Evolutionary conservation across 176 grass and related monocot genomes (phyloP).

Genomic region (Aegilops longissima): DNA sequence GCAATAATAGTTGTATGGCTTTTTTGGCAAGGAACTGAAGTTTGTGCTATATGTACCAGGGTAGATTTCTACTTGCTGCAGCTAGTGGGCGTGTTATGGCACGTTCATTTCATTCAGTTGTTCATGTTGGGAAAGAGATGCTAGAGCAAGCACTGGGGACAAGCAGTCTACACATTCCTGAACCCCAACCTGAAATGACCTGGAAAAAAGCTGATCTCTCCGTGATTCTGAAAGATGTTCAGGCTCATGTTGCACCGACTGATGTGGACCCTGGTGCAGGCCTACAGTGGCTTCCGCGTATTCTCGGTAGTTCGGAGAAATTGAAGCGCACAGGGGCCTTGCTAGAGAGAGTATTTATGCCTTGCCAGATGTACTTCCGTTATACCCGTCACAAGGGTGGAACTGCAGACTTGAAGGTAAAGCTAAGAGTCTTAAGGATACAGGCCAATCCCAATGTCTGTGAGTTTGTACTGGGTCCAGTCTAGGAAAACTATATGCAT

Average conservation of each 20-base stretch:
- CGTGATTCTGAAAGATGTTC: conserved; percentile 95
- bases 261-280: conserved; percentile 99
- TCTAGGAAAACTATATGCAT: conserved; percentile 25
- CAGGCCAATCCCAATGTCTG: neutral
- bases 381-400: conserved; percentile 97
- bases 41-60: conserved; percentile 51
- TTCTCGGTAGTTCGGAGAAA: conserved; percentile 80
- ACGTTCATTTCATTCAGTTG: conserved; percentile 92
- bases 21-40: conserved; percentile 28
- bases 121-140: conserved; percentile 97
- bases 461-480: conserved; percentile 9
- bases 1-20: neutral
- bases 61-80: conserved; percentile 96
- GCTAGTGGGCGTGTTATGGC: conserved; percentile 90
- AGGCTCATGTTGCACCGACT: conserved; percentile 99
- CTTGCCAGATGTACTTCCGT: conserved; percentile 96
- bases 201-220: conserved; percentile 79
- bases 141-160: conserved; percentile 84
- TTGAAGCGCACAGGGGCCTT: conserved; percentile 89
- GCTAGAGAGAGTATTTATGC: conserved; percentile 98
- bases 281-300: conserved; percentile 91
- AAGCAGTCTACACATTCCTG: conserved; percentile 69
- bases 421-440: conserved; percentile 13
- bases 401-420: conserved; percentile 94
- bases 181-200: conserved; percentile 89